Conservation (phyloP, 2,329 filamentous ascomycete genomes). For the Verticillium longisporum region DNA sequence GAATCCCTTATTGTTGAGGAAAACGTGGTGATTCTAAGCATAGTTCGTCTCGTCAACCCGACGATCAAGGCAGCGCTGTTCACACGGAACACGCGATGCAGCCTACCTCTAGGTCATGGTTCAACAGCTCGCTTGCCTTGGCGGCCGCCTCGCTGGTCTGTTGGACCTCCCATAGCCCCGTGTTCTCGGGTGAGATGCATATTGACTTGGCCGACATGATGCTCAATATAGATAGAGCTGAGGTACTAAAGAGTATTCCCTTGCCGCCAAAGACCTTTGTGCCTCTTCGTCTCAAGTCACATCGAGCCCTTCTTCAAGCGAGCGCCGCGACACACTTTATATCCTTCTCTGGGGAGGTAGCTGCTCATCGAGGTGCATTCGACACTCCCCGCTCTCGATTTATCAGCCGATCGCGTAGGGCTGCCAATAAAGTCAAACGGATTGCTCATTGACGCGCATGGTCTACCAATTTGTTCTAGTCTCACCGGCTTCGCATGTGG, state of each 20-base stretch:
- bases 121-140: slow-evolving; percentile 60
- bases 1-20: slow-evolving; percentile 68
- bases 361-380: not conserved
- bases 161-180: slow-evolving; percentile 39
- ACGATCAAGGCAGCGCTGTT: not conserved
- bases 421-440: not conserved
- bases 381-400: not conserved
- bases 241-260: not conserved
- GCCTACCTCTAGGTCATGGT: slow-evolving; percentile 61
- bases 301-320: too few species aligned
- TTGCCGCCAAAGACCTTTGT: not conserved
- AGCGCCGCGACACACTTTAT: not conserved
- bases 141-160: slow-evolving; percentile 53
- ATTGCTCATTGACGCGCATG: not conserved
- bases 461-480: not conserved
- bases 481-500: not conserved
- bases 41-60: not conserved
- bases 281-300: not conserved
- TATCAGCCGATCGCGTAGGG: not conserved
- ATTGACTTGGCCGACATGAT: not conserved
- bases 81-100: not conserved
- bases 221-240: not conserved
- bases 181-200: slow-evolving; percentile 19
- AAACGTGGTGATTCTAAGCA: slow-evolving; percentile 59
- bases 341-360: not conserved